These are phyloP conservation scores for Elymus sibiricus DNA, from an alignment of 176 grass and related monocot species.

Conservation along the genomic window DNA sequence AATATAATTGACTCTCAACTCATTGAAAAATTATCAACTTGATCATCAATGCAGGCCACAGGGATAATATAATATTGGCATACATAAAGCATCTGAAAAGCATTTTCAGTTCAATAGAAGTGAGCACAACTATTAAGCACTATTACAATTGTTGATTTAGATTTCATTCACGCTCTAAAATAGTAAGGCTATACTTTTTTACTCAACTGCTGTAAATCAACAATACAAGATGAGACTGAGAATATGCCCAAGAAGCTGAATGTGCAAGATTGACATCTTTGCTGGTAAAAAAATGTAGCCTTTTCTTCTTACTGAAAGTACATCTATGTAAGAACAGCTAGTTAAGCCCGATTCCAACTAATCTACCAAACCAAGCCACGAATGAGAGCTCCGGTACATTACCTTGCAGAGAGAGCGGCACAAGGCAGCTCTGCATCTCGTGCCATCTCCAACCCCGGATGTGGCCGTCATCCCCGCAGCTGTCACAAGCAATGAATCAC, in stretches of 20 bases:
- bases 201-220: background rate
- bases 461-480: slow-evolving; percentile 74
- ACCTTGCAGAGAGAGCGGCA: slow-evolving; percentile 49
- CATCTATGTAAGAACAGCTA: background rate
- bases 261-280: background rate
- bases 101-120: background rate
- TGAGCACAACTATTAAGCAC: background rate
- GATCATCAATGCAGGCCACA: background rate
- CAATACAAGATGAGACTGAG: background rate
- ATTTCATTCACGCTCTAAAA: background rate
- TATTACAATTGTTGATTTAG: background rate
- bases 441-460: slow-evolving; percentile 82
- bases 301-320: background rate
- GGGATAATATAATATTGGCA: background rate
- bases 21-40: background rate
- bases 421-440: slow-evolving; percentile 59
- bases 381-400: slow-evolving; percentile 7
- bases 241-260: background rate
- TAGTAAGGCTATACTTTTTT: background rate
- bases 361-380: background rate
- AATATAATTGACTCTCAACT: background rate
- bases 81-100: background rate
- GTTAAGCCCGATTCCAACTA: background rate
- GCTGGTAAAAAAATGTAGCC: background rate
- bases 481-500: slow-evolving; percentile 21